A percentile compares a stretch with the other conserved stretches of the same genome.
These are phyloP conservation scores for Zygnema circumcarinatum DNA, from an alignment of 139 green algal genomes.

Conservation along the genomic window DNA sequence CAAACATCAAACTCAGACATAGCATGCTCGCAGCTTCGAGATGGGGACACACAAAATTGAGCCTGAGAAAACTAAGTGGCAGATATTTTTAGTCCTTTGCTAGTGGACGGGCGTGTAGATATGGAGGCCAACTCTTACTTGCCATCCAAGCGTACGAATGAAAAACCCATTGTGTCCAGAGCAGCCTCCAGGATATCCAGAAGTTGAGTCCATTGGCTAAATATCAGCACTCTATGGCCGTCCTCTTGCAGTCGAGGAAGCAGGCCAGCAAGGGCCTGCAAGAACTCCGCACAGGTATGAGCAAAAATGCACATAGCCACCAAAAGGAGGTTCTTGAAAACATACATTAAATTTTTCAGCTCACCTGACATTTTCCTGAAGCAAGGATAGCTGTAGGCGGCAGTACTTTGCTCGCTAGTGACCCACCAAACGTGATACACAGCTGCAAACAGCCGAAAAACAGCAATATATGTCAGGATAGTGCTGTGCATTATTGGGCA, in stretches of 20 bases:
- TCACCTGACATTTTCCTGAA: slow-evolving; percentile 60
- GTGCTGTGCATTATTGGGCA: too few species aligned
- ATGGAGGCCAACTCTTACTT: too few species aligned
- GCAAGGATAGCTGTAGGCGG: neutral
- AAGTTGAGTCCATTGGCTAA: slow-evolving; percentile 85
- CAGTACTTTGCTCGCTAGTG: slow-evolving; percentile 1
- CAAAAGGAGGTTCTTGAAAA: too few species aligned
- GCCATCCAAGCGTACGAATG: slow-evolving; percentile 86
- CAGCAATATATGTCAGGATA: too few species aligned
- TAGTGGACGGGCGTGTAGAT: too few species aligned
- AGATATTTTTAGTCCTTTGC: too few species aligned
- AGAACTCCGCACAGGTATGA: neutral
- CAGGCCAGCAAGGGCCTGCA: slow-evolving; percentile 67
- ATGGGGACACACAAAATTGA: too few species aligned
- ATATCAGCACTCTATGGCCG: slow-evolving; percentile 80
- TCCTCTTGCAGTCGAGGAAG: slow-evolving; percentile 66
- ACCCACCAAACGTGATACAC: neutral
- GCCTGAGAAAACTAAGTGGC: too few species aligned
- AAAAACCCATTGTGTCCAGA: slow-evolving; percentile 70
- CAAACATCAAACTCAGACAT: neutral
- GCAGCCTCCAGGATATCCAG: slow-evolving; percentile 93
- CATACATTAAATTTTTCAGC: too few species aligned
- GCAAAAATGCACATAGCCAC: neutral
- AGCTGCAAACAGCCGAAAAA: slow-evolving; percentile 1
- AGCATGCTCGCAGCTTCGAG: neutral